Evolutionary conservation across 2,329 filamentous ascomycete genomes (phyloP).

Genomic region (Arthrobotrys musiformis): DNA sequence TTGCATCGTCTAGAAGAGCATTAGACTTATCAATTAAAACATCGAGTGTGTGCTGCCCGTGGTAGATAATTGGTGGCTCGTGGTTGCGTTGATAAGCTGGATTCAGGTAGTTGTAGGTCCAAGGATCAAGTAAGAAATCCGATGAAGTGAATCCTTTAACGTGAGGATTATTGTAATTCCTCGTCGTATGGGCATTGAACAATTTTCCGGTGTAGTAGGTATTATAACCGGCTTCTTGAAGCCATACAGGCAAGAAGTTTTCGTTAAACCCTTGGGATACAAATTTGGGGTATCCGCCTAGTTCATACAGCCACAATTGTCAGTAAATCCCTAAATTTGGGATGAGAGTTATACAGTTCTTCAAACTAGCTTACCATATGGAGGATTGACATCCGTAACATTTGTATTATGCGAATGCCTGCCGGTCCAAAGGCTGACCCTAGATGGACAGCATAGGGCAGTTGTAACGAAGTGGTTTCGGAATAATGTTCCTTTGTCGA

Average conservation of each 20-base stretch:
- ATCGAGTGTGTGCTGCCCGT: slow-evolving; percentile 70
- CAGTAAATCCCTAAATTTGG: neutral
- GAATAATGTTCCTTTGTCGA: slow-evolving; percentile 71
- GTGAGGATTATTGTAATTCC: slow-evolving; percentile 71
- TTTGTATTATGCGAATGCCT: slow-evolving; percentile 77
- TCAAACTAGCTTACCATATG: slow-evolving; percentile 64
- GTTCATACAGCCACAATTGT: neutral
- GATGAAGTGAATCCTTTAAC: slow-evolving; percentile 71
- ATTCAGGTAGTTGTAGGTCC: slow-evolving; percentile 76
- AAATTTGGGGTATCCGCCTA: slow-evolving; percentile 74
- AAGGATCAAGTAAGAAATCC: slow-evolving; percentile 73
- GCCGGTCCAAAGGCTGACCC: slow-evolving; percentile 74
- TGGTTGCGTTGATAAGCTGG: slow-evolving; percentile 72
- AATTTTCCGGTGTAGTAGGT: slow-evolving; percentile 80
- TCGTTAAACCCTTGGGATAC: slow-evolving; percentile 73
- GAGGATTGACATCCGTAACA: slow-evolving; percentile 70
- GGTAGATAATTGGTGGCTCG: slow-evolving; percentile 68
- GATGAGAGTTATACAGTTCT: neutral
- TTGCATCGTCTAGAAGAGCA: slow-evolving; percentile 72
- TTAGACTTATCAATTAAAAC: slow-evolving; percentile 71
- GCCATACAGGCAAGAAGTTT: slow-evolving; percentile 76
- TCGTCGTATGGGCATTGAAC: slow-evolving; percentile 72
- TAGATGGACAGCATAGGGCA: slow-evolving; percentile 74
- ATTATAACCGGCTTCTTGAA: slow-evolving; percentile 75
- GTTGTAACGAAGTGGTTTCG: slow-evolving; percentile 74